Conservation (phyloP, 108 stramenopile genomes). For the Nitzschia sp. region DNA sequence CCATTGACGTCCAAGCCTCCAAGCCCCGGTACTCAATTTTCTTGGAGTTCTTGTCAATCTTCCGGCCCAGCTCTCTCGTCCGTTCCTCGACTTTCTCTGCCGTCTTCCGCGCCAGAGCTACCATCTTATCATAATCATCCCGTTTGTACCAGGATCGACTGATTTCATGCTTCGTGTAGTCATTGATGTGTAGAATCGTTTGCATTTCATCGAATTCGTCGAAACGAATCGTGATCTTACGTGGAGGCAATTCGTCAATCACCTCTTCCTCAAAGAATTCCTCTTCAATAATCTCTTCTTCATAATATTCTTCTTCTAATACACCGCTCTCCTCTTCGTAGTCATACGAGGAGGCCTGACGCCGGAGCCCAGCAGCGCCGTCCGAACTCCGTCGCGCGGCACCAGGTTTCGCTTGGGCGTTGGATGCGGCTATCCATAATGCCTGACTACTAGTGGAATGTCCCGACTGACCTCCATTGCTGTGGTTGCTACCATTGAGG, state of each 20-base stretch:
- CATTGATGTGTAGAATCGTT: conserved; percentile 40
- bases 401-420: conserved; percentile 2
- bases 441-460: conserved; percentile 17
- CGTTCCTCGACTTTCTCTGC: conserved; percentile 34
- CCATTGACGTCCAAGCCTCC: conserved; percentile 42
- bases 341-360: not conserved
- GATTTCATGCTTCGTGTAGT: conserved; percentile 40
- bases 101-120: conserved; percentile 31
- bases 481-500: not conserved
- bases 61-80: conserved; percentile 23
- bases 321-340: not conserved
- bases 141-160: conserved; percentile 33
- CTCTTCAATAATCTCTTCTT: conserved; percentile 17
- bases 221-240: conserved; percentile 32
- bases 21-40: conserved; percentile 39
- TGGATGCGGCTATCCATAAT: conserved; percentile 21
- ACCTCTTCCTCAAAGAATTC: conserved; percentile 10
- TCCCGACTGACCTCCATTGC: not conserved
- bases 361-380: not conserved
- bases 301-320: conserved; percentile 6
- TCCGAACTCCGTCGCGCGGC: not conserved
- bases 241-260: conserved; percentile 19
- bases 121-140: conserved; percentile 45
- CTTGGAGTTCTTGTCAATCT: conserved; percentile 23
- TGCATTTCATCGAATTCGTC: conserved; percentile 45